A percentile compares a stretch with the other conserved stretches of the same genome.
Conservation (phyloP, 192 early-diverging fungal species). For the Dissophora ornata region DNA sequence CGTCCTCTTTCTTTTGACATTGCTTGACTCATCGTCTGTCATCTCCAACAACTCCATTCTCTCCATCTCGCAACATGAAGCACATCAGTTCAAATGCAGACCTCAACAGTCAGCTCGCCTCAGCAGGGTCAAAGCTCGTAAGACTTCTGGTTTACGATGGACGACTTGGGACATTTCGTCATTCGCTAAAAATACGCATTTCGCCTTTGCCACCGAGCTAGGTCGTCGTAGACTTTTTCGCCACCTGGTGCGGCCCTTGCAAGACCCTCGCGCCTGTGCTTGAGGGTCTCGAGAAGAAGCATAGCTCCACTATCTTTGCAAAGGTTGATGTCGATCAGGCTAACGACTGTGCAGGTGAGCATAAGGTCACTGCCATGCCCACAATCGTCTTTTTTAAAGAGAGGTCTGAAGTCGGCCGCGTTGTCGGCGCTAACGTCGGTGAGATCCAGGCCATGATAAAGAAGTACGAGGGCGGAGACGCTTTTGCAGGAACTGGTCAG, state of each 20-base stretch:
- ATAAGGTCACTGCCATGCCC: slow-evolving; percentile 43
- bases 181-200: no score
- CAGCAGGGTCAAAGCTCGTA: slow-evolving; percentile 38
- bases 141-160: no score
- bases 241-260: slow-evolving; percentile 51
- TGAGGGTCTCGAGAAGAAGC: slow-evolving; percentile 37
- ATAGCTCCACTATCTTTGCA: slow-evolving; percentile 38
- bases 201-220: no score
- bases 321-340: slow-evolving; percentile 48
- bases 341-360: slow-evolving; percentile 15
- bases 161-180: no score
- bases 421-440: slow-evolving; percentile 37
- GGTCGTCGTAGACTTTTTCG: slow-evolving; percentile 54
- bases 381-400: slow-evolving; percentile 44
- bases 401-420: slow-evolving; percentile 24
- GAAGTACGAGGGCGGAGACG: slow-evolving; percentile 29
- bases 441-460: slow-evolving; percentile 43
- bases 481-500: slow-evolving; percentile 33
- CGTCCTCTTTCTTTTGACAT: no score
- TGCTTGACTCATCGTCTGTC: no score
- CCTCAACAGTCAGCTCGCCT: slow-evolving; percentile 20
- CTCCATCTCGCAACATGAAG: slow-evolving; percentile 10
- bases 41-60: background rate
- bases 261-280: slow-evolving; percentile 38
- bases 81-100: slow-evolving; percentile 23